A percentile compares a stretch with the other conserved stretches of the same genome.
Evolutionary conservation across 176 grass and related monocot species (phyloP).

Genomic region (Miscanthus lutarioriparius): DNA sequence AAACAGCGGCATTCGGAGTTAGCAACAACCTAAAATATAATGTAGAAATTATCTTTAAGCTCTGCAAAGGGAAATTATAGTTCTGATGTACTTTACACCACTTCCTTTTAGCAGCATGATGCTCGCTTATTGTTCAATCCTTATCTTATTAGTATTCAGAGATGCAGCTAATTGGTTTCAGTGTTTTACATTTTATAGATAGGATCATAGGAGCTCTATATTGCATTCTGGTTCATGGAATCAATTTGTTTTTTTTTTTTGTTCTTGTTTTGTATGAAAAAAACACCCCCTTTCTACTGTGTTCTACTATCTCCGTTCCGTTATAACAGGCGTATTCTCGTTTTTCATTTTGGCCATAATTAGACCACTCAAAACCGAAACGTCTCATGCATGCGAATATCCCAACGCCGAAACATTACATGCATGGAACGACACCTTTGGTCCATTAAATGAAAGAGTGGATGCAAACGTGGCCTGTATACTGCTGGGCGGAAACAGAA

Average conservation of each 20-base stretch:
- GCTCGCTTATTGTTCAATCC: not conserved
- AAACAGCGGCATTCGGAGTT: too few species aligned
- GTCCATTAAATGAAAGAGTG: not conserved
- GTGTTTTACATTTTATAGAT: conserved; percentile 15
- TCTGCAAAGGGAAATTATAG: not conserved
- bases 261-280: not conserved
- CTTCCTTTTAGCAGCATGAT: not conserved
- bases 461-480: not conserved
- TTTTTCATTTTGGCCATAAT: not conserved
- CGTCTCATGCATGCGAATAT: not conserved
- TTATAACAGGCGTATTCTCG: not conserved
- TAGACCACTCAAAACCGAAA: not conserved
- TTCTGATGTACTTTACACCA: not conserved
- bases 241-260: not conserved
- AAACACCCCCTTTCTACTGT: not conserved
- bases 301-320: not conserved
- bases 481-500: not conserved
- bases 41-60: conserved; percentile 11
- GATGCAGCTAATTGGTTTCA: not conserved
- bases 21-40: too few species aligned
- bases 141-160: not conserved
- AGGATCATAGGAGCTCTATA: not conserved
- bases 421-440: not conserved
- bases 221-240: conserved; percentile 1
- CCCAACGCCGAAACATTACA: not conserved